Evolutionary conservation across 768 basidiomycete genomes (phyloP).

Genomic region (Phanerodontia chrysosporium): DNA sequence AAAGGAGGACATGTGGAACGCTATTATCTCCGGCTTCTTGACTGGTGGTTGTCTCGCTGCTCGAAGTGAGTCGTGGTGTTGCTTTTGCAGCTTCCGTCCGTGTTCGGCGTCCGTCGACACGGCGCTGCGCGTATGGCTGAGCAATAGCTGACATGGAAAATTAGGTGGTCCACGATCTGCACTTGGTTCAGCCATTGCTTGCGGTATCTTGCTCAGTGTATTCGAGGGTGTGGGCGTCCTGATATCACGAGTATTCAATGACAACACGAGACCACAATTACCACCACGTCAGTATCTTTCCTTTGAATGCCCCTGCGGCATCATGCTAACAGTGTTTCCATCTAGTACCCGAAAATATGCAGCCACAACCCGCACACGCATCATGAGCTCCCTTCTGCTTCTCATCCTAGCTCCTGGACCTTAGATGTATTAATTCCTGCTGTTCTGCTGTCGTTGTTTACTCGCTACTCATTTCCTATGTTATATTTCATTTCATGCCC

Average conservation of each 20-base stretch:
- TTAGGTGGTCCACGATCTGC: slow-evolving; percentile 90
- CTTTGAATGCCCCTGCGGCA: background rate
- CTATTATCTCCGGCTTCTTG: slow-evolving; percentile 96
- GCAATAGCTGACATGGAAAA: background rate
- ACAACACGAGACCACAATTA: slow-evolving; percentile 74
- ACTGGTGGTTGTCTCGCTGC: slow-evolving; percentile 95
- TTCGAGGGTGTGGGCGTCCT: slow-evolving; percentile 95
- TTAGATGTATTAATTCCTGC: slow-evolving; percentile 33
- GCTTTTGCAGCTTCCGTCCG: background rate
- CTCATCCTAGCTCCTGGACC: slow-evolving; percentile 37
- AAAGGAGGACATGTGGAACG: slow-evolving; percentile 99
- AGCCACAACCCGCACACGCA: slow-evolving; percentile 38
- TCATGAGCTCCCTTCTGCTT: slow-evolving; percentile 9
- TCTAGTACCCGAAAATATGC: slow-evolving; percentile 53
- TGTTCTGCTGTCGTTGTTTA: slow-evolving; percentile 10
- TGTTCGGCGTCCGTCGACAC: background rate
- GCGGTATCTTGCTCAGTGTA: slow-evolving; percentile 92
- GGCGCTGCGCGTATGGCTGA: background rate
- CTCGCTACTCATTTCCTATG: slow-evolving; percentile 13
- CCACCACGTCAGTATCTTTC: slow-evolving; percentile 60
- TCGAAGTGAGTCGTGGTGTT: slow-evolving; percentile 62
- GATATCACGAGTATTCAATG: slow-evolving; percentile 83
- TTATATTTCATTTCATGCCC: background rate
- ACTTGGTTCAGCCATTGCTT: slow-evolving; percentile 89
- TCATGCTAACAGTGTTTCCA: background rate